These are phyloP conservation scores for Castanospermum australe DNA, from an alignment of 306 rosid species.

Conservation along the genomic window DNA sequence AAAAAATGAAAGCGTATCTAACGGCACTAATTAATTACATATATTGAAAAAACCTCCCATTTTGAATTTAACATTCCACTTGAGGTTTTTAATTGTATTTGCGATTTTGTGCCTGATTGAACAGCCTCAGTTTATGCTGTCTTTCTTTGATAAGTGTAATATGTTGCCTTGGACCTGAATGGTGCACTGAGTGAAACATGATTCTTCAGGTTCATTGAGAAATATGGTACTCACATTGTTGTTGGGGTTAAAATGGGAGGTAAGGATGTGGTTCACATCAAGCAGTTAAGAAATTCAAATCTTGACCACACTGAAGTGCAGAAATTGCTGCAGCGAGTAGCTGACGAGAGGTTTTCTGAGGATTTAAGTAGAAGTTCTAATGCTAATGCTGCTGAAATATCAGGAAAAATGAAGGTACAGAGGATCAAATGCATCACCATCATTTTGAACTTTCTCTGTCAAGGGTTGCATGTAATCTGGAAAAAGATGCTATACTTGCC, in stretches of 20 bases:
- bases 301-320: slow-evolving; percentile 52
- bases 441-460: not conserved
- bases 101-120: not conserved
- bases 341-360: slow-evolving; percentile 56
- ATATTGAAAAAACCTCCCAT: not conserved
- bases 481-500: not conserved
- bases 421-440: not conserved
- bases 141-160: not conserved
- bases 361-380: slow-evolving; percentile 25
- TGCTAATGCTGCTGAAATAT: slow-evolving; percentile 13
- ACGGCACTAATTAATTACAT: not conserved
- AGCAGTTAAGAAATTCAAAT: slow-evolving; percentile 50
- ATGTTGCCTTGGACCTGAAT: not conserved
- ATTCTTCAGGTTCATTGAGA: slow-evolving; percentile 62
- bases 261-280: slow-evolving; percentile 53
- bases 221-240: slow-evolving; percentile 67
- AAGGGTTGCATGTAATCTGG: not conserved
- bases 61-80: not conserved
- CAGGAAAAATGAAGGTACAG: slow-evolving; percentile 39
- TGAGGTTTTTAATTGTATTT: not conserved
- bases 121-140: not conserved
- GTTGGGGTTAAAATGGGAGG: slow-evolving; percentile 81
- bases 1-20: not conserved
- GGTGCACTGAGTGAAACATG: not conserved
- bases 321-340: slow-evolving; percentile 45